These are phyloP conservation scores for Brassica incana DNA, from an alignment of 345 rosid genomes.

Conservation along the genomic window DNA sequence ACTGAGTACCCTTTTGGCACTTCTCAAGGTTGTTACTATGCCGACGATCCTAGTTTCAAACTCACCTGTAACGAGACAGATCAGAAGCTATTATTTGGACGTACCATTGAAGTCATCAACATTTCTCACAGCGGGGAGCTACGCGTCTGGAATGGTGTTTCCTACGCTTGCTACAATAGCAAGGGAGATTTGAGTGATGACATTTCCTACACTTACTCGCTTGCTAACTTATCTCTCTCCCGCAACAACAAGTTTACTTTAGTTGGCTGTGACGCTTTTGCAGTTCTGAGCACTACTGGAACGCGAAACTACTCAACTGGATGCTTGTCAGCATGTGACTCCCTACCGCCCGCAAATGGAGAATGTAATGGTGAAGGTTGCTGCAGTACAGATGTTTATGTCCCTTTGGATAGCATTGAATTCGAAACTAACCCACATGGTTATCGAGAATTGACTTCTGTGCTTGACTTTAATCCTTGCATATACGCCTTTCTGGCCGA, in stretches of 20 bases:
- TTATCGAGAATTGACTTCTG: neutral
- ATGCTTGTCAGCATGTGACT: slow-evolving; percentile 4
- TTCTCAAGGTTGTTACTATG: slow-evolving; percentile 30
- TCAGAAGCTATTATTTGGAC: neutral
- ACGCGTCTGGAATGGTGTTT: neutral
- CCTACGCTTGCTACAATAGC: neutral
- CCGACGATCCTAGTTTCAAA: slow-evolving; percentile 6
- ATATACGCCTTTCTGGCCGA: slow-evolving; percentile 32
- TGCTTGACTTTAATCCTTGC: slow-evolving; percentile 1
- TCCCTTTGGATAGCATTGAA: neutral
- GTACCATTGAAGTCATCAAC: neutral
- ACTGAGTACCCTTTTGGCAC: slow-evolving; percentile 47
- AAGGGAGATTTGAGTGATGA: neutral
- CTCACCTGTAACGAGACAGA: slow-evolving; percentile 9
- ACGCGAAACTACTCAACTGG: neutral
- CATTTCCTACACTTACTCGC: neutral
- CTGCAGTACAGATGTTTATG: neutral
- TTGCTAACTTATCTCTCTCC: slow-evolving; percentile 1
- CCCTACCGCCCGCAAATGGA: neutral
- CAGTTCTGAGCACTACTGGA: neutral
- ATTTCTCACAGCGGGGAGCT: slow-evolving; percentile 6
- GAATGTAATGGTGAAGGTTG: slow-evolving; percentile 39
- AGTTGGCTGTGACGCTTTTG: slow-evolving; percentile 41
- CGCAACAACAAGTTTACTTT: slow-evolving; percentile 30
- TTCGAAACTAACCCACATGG: too few relatives aligned